These are phyloP conservation scores for Agaricus bisporus DNA, from an alignment of 768 basidiomycete species.

Conservation along the genomic window DNA sequence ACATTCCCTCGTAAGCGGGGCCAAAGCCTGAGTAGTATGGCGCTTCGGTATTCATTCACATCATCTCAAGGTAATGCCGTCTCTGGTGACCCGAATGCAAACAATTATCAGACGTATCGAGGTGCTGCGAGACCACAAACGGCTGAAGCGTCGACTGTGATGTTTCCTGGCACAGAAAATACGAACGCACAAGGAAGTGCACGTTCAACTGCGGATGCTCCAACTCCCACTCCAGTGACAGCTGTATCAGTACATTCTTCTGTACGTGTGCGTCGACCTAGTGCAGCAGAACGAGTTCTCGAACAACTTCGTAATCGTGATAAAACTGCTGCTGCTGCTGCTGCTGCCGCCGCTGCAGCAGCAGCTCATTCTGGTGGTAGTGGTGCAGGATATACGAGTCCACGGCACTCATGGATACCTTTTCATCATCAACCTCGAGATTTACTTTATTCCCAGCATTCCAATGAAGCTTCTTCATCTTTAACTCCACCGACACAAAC, in stretches of 20 bases:
- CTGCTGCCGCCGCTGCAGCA: not conserved
- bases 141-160: slow-evolving; percentile 7
- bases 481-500: not conserved
- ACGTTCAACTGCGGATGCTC: not conserved
- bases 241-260: slow-evolving; percentile 22
- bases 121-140: slow-evolving; percentile 13
- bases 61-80: slow-evolving; percentile 14
- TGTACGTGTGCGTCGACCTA: slow-evolving; percentile 44
- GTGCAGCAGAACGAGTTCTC: slow-evolving; percentile 64
- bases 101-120: slow-evolving; percentile 7
- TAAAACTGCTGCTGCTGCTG: slow-evolving; percentile 28
- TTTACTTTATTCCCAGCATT: slow-evolving; percentile 11
- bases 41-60: slow-evolving; percentile 19
- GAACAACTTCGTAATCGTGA: slow-evolving; percentile 58
- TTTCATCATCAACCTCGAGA: slow-evolving; percentile 26
- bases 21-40: slow-evolving; percentile 28
- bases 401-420: slow-evolving; percentile 40
- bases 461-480: not conserved
- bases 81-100: slow-evolving; percentile 10
- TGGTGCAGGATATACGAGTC: slow-evolving; percentile 10
- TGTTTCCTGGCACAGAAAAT: slow-evolving; percentile 1
- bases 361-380: not conserved
- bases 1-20: slow-evolving; percentile 30
- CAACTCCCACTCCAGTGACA: slow-evolving; percentile 1
- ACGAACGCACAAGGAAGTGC: not conserved